Conservation (phyloP, 257 asterid genomes). For the Solanum tarapatanum region DNA sequence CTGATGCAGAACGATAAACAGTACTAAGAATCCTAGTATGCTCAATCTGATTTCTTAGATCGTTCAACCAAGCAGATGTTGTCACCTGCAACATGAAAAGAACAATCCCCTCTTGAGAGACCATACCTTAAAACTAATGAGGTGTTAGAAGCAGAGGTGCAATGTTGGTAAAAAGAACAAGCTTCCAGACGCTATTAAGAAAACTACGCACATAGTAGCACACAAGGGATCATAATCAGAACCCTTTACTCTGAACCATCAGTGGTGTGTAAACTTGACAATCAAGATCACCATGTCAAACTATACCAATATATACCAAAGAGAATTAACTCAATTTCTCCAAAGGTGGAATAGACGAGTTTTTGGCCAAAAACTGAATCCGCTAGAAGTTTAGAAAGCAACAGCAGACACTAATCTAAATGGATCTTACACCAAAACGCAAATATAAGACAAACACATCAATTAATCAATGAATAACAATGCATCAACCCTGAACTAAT, state of each 20-base stretch:
- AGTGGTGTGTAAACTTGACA: not conserved
- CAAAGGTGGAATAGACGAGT: not conserved
- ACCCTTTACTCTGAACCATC: not conserved
- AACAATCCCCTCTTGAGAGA: not conserved
- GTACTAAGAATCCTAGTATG: constrained; percentile 89
- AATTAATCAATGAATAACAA: not conserved
- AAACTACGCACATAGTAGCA: not conserved
- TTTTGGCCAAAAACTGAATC: not conserved
- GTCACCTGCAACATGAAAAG: constrained; percentile 51
- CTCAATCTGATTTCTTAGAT: constrained; percentile 84
- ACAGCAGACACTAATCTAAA: not conserved
- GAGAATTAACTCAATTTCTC: not conserved
- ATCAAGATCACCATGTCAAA: not conserved
- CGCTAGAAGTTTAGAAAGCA: not conserved
- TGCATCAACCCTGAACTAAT: not conserved
- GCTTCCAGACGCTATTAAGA: not conserved
- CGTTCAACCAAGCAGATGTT: constrained; percentile 97
- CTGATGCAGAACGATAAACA: constrained; percentile 94
- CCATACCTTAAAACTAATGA: not conserved
- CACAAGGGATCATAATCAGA: not conserved
- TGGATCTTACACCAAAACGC: not conserved
- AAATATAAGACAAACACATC: not conserved
- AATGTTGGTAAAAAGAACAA: not conserved
- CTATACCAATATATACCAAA: not conserved
- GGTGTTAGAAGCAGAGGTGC: not conserved